Conservation (phyloP, 2,329 filamentous ascomycete species). For the Hyphodiscus sp. region DNA sequence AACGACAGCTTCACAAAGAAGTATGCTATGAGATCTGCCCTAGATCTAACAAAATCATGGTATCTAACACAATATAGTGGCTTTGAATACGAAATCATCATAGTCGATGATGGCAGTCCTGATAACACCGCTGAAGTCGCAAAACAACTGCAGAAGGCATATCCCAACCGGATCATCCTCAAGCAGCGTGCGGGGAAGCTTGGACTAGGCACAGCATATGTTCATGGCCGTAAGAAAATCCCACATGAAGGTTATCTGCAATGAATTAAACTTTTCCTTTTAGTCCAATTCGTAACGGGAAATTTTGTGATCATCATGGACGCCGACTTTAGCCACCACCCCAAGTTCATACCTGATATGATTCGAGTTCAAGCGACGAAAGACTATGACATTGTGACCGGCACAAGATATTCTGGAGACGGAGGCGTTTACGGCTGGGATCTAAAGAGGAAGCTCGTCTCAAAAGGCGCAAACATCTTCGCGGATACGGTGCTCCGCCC, state of each 20-base stretch:
- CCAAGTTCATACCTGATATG: constrained; percentile 96
- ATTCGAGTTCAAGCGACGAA: constrained; percentile 55
- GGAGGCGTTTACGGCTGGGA: constrained; percentile 95
- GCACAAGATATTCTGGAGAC: constrained; percentile 82
- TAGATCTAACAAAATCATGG: background rate
- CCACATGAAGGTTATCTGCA: background rate
- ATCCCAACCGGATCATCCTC: constrained; percentile 71
- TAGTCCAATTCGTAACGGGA: constrained; percentile 72
- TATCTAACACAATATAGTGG: background rate
- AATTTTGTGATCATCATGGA: constrained; percentile 99
- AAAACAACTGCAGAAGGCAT: constrained; percentile 79
- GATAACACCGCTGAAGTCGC: constrained; percentile 91
- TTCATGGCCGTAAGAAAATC: constrained; percentile 52
- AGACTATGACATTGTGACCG: constrained; percentile 92
- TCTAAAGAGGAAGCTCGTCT: constrained; percentile 77
- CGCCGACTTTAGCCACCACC: constrained; percentile 96
- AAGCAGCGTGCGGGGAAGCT: constrained; percentile 72
- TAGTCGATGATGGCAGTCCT: constrained; percentile 94
- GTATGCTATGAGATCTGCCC: constrained; percentile 42
- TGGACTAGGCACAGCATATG: constrained; percentile 5
- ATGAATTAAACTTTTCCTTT: background rate
- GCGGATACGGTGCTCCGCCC: constrained; percentile 89
- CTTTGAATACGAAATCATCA: constrained; percentile 90
- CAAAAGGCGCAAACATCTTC: constrained; percentile 42
- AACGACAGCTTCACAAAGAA: constrained; percentile 83